A percentile compares a stretch with the other conserved stretches of the same genome.
These are phyloP conservation scores for Spiraea crenata DNA, from an alignment of 331 rosid species.

Conservation along the genomic window DNA sequence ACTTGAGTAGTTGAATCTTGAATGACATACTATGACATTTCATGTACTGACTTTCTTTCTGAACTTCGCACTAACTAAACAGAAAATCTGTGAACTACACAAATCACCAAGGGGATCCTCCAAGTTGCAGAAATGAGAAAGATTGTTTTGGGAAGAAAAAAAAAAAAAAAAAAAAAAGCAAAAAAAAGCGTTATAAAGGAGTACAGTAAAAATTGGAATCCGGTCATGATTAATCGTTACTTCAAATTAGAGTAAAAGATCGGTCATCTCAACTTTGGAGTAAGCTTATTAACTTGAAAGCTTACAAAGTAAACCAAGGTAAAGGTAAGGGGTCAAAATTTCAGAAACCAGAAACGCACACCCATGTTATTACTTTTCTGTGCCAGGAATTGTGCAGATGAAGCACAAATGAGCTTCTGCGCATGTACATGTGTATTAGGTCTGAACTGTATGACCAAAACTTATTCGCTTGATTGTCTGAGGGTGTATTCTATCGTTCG, in stretches of 20 bases:
- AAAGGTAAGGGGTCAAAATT: background rate
- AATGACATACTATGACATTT: background rate
- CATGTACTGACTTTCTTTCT: background rate
- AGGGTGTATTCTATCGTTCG: too few species aligned
- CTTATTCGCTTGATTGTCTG: too few species aligned
- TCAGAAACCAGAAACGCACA: background rate
- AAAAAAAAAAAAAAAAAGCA: too few species aligned
- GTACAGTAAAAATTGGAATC: background rate
- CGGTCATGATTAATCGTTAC: background rate
- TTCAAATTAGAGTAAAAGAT: background rate
- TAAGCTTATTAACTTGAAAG: background rate
- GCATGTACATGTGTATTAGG: too few species aligned
- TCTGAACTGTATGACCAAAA: too few species aligned
- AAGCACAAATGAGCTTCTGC: background rate
- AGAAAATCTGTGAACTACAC: constrained; percentile 12
- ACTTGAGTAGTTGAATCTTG: background rate
- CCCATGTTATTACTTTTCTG: background rate
- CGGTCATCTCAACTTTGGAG: too few species aligned
- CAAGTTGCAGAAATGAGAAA: background rate
- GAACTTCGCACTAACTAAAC: background rate
- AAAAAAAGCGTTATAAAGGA: background rate
- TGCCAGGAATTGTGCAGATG: background rate
- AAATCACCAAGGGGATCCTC: constrained; percentile 10
- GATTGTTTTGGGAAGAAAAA: background rate
- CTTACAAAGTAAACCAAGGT: background rate